phyloP scores from a whole-genome alignment of 164 flowering plant species.

The Tetrastigma voinierianum region DNA sequence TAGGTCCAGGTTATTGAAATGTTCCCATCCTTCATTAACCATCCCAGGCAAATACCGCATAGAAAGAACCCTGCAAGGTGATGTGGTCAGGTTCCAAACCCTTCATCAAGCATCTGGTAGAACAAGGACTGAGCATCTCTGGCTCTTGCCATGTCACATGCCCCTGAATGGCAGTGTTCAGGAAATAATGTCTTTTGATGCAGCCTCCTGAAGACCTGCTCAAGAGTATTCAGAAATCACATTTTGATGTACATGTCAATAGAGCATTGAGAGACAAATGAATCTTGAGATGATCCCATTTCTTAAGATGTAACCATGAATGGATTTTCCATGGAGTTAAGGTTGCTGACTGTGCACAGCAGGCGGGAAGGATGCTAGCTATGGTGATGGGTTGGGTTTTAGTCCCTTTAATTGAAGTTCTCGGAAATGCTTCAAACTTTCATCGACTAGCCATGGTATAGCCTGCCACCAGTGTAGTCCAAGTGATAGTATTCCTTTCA shows the following conservation, averaged over 20 bases:
- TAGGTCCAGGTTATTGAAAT: slow-evolving; percentile 21
- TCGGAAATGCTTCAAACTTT: slow-evolving; percentile 25
- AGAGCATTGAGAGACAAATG: slow-evolving; percentile 25
- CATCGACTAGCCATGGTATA: slow-evolving; percentile 23
- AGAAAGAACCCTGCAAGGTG: slow-evolving; percentile 27
- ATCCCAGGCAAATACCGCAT: slow-evolving; percentile 29
- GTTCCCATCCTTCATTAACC: slow-evolving; percentile 28
- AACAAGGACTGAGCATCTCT: slow-evolving; percentile 20
- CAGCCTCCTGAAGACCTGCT: slow-evolving; percentile 18
- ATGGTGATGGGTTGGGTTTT: slow-evolving; percentile 30
- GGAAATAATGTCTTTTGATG: slow-evolving; percentile 19
- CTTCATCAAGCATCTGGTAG: slow-evolving; percentile 22
- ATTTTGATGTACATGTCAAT: slow-evolving; percentile 31
- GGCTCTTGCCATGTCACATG: slow-evolving; percentile 22
- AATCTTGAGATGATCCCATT: slow-evolving; percentile 16
- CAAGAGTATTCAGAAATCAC: slow-evolving; percentile 22
- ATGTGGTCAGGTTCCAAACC: slow-evolving; percentile 15
- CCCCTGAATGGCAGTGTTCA: slow-evolving; percentile 34
- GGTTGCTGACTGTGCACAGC: slow-evolving; percentile 27
- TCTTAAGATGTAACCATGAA: slow-evolving; percentile 25
- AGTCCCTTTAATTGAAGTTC: slow-evolving; percentile 24
- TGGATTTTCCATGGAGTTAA: slow-evolving; percentile 27
- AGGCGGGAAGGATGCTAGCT: slow-evolving; percentile 31
- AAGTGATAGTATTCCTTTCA: slow-evolving; percentile 25
- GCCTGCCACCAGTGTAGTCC: slow-evolving; percentile 32